Evolutionary conservation across 495 filamentous ascomycete species (phyloP).

Genomic region (Margaritispora aquatica): DNA sequence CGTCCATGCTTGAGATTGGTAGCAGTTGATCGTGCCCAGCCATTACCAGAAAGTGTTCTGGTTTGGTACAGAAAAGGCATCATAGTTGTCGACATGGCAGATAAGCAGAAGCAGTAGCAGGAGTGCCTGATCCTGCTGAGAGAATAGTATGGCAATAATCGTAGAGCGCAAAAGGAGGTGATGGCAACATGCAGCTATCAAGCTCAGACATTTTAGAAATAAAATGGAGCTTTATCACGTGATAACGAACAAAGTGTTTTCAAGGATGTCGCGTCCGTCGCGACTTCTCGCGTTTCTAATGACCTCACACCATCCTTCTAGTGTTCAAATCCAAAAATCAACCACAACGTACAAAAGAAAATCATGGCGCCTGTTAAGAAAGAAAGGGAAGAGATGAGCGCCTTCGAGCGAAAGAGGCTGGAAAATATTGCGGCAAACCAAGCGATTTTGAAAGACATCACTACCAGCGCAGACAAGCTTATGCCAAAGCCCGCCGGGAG

Average conservation of each 20-base stretch:
- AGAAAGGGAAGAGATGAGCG: slow-evolving; percentile 36
- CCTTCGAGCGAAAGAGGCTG: slow-evolving; percentile 46
- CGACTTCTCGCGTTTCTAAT: no score
- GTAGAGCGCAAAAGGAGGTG: not conserved
- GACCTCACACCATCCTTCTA: no score
- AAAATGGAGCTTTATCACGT: not conserved
- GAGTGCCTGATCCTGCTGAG: no score
- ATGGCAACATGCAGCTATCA: no score
- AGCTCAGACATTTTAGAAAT: no score
- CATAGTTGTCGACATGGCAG: slow-evolving; percentile 3
- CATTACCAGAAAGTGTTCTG: slow-evolving; percentile 43
- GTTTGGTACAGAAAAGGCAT: slow-evolving; percentile 67
- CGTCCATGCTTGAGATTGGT: not conserved
- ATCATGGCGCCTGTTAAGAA: slow-evolving; percentile 27
- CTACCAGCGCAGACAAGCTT: slow-evolving; percentile 32
- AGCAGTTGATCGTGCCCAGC: slow-evolving; percentile 13
- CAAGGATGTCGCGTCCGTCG: no score
- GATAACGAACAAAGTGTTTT: no score
- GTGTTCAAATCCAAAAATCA: no score
- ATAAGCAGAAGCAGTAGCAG: not conserved
- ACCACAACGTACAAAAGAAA: not conserved
- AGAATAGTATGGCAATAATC: no score
- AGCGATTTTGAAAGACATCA: slow-evolving; percentile 39
- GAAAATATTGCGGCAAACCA: slow-evolving; percentile 52
- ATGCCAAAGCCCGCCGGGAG: slow-evolving; percentile 28